Conservation (phyloP, 768 basidiomycete genomes). For the Serendipita indica region DNA sequence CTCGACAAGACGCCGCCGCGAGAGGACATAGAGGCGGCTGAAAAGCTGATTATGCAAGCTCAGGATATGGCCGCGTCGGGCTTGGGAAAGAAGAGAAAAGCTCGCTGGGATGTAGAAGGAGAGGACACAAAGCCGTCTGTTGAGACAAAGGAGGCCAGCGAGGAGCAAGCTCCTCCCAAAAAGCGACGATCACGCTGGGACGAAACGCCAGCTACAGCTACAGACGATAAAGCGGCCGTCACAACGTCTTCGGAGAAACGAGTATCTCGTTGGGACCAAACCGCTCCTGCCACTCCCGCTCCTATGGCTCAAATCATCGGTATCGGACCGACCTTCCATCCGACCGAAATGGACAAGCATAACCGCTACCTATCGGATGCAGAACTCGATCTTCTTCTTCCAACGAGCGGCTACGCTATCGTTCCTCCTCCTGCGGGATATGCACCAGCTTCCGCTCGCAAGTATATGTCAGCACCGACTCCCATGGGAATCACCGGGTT, state of each 20-base stretch:
- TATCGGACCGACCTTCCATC: constrained; percentile 63
- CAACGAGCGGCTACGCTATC: constrained; percentile 72
- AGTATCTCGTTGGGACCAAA: constrained; percentile 94
- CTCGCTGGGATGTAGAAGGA: constrained; percentile 73
- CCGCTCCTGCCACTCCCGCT: constrained; percentile 46
- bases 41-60: constrained; percentile 45
- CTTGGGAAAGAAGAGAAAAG: constrained; percentile 50
- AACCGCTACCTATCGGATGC: constrained; percentile 94
- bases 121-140: constrained; percentile 44
- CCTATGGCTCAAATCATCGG: constrained; percentile 66
- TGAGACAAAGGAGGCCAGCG: constrained; percentile 53
- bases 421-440: constrained; percentile 92
- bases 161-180: constrained; percentile 54
- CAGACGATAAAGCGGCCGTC: constrained; percentile 28
- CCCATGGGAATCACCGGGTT: constrained; percentile 59
- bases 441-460: constrained; percentile 47
- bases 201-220: constrained; percentile 49
- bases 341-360: constrained; percentile 77
- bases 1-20: constrained; percentile 86
- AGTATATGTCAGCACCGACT: constrained; percentile 35
- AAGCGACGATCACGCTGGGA: constrained; percentile 96
- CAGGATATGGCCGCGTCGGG: constrained; percentile 27
- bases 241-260: constrained; percentile 41
- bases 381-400: constrained; percentile 84
- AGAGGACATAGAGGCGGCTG: constrained; percentile 58